Base-by-base conservation (phyloP, 2,329 filamentous ascomycete genomes). In the Microcera coccophila region DNA sequence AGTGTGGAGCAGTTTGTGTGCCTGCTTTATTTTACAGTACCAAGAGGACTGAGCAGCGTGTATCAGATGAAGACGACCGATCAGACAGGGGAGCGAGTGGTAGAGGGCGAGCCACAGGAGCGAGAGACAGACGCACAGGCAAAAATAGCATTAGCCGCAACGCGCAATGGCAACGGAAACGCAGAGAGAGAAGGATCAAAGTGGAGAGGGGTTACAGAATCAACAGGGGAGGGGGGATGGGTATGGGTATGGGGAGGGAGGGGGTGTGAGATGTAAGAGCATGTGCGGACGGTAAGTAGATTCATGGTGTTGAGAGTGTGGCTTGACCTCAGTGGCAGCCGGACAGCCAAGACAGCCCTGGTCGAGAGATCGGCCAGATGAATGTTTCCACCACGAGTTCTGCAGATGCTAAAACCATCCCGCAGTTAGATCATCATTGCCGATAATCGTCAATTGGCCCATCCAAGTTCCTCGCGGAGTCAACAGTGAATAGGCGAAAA, bases 11-110 rank as follows among this genome's bases (percentile, higher is more conserved):
- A 65, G 59, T 55, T 47, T 61, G 49, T 58, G 60, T 57, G 57
- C 65, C 63, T 66, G 64, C 59, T 59, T 65, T 66, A 69, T 70
- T 68, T 67, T 55, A 67, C 68, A n/a, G n/a, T n/a, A n/a, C n/a
- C n/a, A n/a, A n/a, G 69, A 68, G 48, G 48, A 44, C 48, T 40
- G 38, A 45, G 39, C 58, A 54, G 66, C 62, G 64, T 67, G 67
- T 70, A 67, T 70, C 68, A 69, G 65, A 66, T 63, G 62, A 67
- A 64, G 68, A 55, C 50, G 54, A 55, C 53, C 53, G 51, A 52
- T 55, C 52, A 42, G 44, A 41, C 40, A 39, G 41, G 36, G 45
- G 18, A 48, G 46, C 26, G 24, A 26, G 36, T 47, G 44, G 32
- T n/a, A 32, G 29, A 32, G 12, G 15, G n/a, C 15, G 29, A 8